Evolutionary conservation across 2,329 filamentous ascomycete species (phyloP), one percentile per base, ranked within the genome.

Genomic region (Aotearoamyces nothofagi): DNA sequence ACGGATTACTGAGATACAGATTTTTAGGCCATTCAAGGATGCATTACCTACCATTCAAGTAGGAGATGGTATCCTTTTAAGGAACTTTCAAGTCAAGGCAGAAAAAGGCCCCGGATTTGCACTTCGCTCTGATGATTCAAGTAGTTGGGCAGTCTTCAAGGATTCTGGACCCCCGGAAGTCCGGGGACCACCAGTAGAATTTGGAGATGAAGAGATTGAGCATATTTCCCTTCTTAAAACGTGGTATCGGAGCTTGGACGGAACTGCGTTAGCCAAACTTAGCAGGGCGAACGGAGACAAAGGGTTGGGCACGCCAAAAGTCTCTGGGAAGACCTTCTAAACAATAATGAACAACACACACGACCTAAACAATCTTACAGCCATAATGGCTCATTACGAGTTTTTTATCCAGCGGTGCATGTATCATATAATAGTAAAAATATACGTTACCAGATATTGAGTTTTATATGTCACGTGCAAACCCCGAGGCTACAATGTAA

Each of bases 91-190:
- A 15, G 63, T 72, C 9, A 54, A 61, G 23, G 55, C 67, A 3
- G 49, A 73, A 28, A 61, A 62, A 33, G 56, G 56, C 25, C 62
- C 62, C 29, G 69, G 63, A 2, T 72, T 67, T 36, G 69, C 66
- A 1, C 50, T 75, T 27, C 53, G 59, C 26, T 47, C 44, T 9
- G 58, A 55, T n/a, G 63, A 66, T 24, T 55, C 52, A 17, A 73
- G 67, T 10, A 63, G 65, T 30, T 77, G 72, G 66, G 70, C 66
- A 2, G 66, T 77, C 3, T 74, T 69, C 36, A 66, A 71, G 39
- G 39, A 38, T 14, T 34, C 32, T 9, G 41, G 51, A 22, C 47
- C 52, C 17, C 53, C 39, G 6, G 43, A 75, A 50, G 62, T 75
- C 29, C 63, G 60, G 35, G 70, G 69, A 1, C 65, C 68, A 30